Conservation (phyloP, 2,329 filamentous ascomycete species). For the Alternaria alternata region DNA sequence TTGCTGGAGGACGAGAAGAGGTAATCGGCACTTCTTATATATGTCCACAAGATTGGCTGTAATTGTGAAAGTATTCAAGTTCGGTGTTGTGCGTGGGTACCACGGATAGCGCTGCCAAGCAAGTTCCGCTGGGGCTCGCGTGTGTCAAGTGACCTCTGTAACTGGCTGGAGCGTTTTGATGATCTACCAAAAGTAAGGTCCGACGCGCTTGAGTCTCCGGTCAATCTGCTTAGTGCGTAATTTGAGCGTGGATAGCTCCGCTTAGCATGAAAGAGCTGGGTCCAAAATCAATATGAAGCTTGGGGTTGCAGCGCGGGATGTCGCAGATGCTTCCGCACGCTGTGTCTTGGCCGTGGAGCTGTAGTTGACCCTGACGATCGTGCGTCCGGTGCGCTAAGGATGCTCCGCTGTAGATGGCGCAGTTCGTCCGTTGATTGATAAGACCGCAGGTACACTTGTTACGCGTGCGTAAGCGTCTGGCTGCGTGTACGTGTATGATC, state of each 20-base stretch:
- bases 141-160: constrained; percentile 35
- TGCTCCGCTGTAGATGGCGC: constrained; percentile 28
- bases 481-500: constrained; percentile 15
- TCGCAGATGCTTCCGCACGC: constrained; percentile 37
- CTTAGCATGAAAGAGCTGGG: constrained; percentile 19
- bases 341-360: constrained; percentile 32
- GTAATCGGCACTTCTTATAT: constrained; percentile 29
- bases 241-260: constrained; percentile 6
- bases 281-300: constrained; percentile 23
- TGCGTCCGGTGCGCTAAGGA: constrained; percentile 25
- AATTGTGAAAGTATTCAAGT: constrained; percentile 7
- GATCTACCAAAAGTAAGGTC: constrained; percentile 20
- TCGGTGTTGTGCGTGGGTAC: constrained; percentile 17
- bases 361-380: constrained; percentile 21
- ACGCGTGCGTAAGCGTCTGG: constrained; percentile 25
- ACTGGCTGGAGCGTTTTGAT: constrained; percentile 28
- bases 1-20: constrained; percentile 12
- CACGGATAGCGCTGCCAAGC: constrained; percentile 29
- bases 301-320: constrained; percentile 40
- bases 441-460: constrained; percentile 29
- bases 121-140: constrained; percentile 33
- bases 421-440: constrained; percentile 11
- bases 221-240: constrained; percentile 11
- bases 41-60: constrained; percentile 10
- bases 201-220: constrained; percentile 14